phyloP scores from a whole-genome alignment of 306 rosid species.

The Prunus fruticosa region DNA sequence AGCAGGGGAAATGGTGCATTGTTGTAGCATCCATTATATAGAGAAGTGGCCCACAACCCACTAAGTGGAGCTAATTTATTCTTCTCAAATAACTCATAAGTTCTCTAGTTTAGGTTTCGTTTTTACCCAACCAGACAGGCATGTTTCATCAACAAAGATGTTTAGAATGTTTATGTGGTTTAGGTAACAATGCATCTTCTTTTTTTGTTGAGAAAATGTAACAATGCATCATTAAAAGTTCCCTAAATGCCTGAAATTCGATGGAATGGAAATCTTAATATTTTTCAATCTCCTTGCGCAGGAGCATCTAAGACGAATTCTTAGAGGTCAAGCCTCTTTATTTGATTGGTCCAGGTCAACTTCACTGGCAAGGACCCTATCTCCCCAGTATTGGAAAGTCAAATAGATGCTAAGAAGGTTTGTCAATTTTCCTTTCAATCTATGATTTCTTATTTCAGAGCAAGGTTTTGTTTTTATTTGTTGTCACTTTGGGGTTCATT shows the following conservation, averaged over 20 bases:
- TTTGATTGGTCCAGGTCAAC: constrained; percentile 95
- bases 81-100: neutral
- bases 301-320: constrained; percentile 94
- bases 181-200: neutral
- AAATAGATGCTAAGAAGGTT: constrained; percentile 97
- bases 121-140: neutral
- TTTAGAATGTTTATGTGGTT: neutral
- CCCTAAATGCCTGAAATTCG: neutral
- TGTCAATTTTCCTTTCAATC: constrained; percentile 31
- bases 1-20: neutral
- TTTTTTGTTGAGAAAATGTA: too few relatives aligned
- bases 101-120: neutral
- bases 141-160: neutral
- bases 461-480: neutral
- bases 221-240: neutral
- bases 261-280: constrained; percentile 18
- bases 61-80: neutral
- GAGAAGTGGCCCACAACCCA: neutral
- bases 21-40: neutral
- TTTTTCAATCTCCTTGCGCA: constrained; percentile 31
- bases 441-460: constrained; percentile 2
- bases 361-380: constrained; percentile 87
- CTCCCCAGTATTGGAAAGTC: constrained; percentile 97
- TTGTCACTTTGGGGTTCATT: neutral
- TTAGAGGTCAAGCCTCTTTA: constrained; percentile 97